Percentiles rank a stretch among this genome's conserved stretches.
These are phyloP conservation scores for Micromonas pusilla DNA, from an alignment of 139 green algal species.

Conservation along the genomic window DNA sequence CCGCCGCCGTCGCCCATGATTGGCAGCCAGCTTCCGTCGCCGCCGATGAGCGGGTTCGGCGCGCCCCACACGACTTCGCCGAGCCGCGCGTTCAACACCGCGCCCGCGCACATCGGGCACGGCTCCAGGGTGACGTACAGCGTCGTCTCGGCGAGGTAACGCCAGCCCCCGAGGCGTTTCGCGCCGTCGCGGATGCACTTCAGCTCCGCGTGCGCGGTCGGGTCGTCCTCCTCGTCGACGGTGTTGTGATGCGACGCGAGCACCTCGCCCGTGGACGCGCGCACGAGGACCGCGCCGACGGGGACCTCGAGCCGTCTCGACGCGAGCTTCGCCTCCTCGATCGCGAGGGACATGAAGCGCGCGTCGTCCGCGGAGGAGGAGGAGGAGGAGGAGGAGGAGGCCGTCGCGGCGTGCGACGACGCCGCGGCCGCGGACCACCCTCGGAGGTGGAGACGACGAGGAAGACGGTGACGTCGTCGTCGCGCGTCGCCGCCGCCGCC, in stretches of 20 bases:
- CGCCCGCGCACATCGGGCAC: slow-evolving; percentile 92
- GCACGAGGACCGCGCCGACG: slow-evolving; percentile 71
- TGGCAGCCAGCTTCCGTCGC: slow-evolving; percentile 76
- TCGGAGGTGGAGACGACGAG: too few species aligned
- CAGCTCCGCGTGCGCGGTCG: slow-evolving; percentile 82
- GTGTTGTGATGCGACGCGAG: slow-evolving; percentile 51
- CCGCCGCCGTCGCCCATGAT: slow-evolving; percentile 40
- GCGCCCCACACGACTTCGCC: slow-evolving; percentile 78
- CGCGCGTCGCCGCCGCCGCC: not conserved
- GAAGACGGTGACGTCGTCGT: too few species aligned
- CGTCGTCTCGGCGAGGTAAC: slow-evolving; percentile 43
- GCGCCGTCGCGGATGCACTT: slow-evolving; percentile 54
- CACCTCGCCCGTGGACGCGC: slow-evolving; percentile 10
- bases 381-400: too few species aligned
- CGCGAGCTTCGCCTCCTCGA: slow-evolving; percentile 41
- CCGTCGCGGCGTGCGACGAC: not conserved
- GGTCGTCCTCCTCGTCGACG: slow-evolving; percentile 45
- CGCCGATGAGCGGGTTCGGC: slow-evolving; percentile 63
- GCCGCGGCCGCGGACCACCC: not conserved
- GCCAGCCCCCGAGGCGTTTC: not conserved
- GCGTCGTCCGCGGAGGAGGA: slow-evolving; percentile 26
- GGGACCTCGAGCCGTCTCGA: slow-evolving; percentile 61
- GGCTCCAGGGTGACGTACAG: slow-evolving; percentile 91
- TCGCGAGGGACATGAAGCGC: slow-evolving; percentile 46
- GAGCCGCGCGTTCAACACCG: slow-evolving; percentile 71